Percentiles rank a stretch among this genome's conserved stretches.
phyloP scores from a whole-genome alignment of 495 filamentous ascomycete genomes.

The Hypoxylon cercidicola region DNA sequence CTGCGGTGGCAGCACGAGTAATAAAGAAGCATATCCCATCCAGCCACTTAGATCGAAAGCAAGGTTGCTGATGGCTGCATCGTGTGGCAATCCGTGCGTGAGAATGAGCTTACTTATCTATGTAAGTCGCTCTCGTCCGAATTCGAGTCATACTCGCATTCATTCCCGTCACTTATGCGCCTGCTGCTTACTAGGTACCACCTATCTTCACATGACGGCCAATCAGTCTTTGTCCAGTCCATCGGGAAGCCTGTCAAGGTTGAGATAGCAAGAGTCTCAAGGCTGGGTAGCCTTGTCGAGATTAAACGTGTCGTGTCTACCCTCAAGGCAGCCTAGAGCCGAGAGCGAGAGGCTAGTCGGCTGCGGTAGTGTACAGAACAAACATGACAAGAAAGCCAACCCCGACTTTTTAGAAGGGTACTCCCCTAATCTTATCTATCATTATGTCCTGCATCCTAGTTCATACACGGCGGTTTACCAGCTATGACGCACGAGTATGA shows the following conservation, averaged over 20 bases:
- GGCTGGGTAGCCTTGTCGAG: conserved; percentile 40
- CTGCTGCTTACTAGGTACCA: conserved; percentile 11
- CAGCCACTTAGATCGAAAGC: conserved; percentile 30
- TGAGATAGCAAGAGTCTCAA: conserved; percentile 33
- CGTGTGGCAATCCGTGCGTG: conserved; percentile 39
- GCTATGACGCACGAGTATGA: conserved; percentile 33
- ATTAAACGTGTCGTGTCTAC: conserved; percentile 20
- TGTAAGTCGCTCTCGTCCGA: conserved; percentile 13
- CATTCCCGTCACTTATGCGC: conserved; percentile 26
- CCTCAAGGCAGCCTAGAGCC: neutral
- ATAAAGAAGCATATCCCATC: conserved; percentile 22
- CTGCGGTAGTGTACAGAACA: too few relatives aligned
- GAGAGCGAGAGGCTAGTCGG: too few relatives aligned
- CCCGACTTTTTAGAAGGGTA: too few relatives aligned
- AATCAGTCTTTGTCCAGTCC: conserved; percentile 12
- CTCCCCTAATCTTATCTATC: conserved; percentile 16
- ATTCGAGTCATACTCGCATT: conserved; percentile 38
- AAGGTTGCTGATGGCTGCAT: conserved; percentile 31
- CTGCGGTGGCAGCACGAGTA: conserved; percentile 35
- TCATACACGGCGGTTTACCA: conserved; percentile 4
- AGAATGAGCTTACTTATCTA: conserved; percentile 40
- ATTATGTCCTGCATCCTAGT: conserved; percentile 15
- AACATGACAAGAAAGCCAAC: too few relatives aligned
- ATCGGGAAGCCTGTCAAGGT: conserved; percentile 6
- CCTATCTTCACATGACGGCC: conserved; percentile 12